These are phyloP conservation scores for Odontarrhena argentea DNA, from an alignment of 345 rosid species.

Conservation along the genomic window DNA sequence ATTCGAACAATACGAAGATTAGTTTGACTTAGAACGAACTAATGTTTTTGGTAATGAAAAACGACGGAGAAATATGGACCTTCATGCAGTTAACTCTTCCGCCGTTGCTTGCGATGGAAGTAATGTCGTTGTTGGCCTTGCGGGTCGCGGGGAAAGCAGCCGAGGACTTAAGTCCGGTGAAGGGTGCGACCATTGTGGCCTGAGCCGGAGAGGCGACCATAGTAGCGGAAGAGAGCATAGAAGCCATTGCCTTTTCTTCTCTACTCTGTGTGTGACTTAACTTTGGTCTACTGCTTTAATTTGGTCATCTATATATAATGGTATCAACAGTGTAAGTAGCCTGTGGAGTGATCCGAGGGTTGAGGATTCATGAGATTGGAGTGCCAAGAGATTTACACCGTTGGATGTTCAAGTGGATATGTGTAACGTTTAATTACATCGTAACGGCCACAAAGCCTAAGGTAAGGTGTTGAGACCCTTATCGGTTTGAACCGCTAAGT, in stretches of 20 bases:
- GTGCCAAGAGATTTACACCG: too few species aligned
- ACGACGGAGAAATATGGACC: slow-evolving; percentile 31
- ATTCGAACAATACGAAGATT: too few species aligned
- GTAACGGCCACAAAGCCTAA: slow-evolving; percentile 37
- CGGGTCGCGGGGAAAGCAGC: slow-evolving; percentile 53
- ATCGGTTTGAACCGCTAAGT: slow-evolving; percentile 29
- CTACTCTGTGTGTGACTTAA: slow-evolving; percentile 10
- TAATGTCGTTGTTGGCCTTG: slow-evolving; percentile 50
- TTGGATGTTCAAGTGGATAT: too few species aligned
- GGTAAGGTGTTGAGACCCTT: slow-evolving; percentile 44
- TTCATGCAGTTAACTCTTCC: slow-evolving; percentile 58
- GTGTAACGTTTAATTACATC: slow-evolving; percentile 16
- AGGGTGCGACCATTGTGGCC: slow-evolving; percentile 58
- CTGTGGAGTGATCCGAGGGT: slow-evolving; percentile 18
- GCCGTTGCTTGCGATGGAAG: slow-evolving; percentile 54
- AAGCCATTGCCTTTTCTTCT: slow-evolving; percentile 49
- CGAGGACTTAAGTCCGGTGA: slow-evolving; percentile 52
- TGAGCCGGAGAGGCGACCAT: slow-evolving; percentile 49
- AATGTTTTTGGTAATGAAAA: too few species aligned
- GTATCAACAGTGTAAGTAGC: slow-evolving; percentile 1
- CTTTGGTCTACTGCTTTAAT: slow-evolving; percentile 6
- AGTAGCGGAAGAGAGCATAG: slow-evolving; percentile 58
- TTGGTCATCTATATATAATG: slow-evolving; percentile 29
- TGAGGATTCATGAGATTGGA: slow-evolving; percentile 34
- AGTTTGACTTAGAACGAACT: too few species aligned